Conservation (phyloP, 257 asterid genomes). For the Paraleonurus japonicus region DNA sequence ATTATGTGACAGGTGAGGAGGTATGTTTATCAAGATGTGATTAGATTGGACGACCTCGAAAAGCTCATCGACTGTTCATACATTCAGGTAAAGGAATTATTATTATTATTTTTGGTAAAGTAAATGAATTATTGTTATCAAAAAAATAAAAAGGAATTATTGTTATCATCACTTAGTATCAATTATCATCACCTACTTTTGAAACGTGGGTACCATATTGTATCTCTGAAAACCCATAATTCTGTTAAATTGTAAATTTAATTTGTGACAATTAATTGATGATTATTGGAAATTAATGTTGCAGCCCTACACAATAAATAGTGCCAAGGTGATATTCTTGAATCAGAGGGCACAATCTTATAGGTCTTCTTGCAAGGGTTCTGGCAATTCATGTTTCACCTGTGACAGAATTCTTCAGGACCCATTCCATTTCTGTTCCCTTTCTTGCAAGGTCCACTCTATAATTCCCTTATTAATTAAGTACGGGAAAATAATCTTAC, state of each 20-base stretch:
- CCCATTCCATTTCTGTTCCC: conserved; percentile 81
- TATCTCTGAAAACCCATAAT: conserved; percentile 8
- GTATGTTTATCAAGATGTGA: conserved; percentile 77
- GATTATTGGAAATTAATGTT: background rate
- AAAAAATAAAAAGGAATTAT: too few species aligned
- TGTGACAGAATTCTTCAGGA: conserved; percentile 90
- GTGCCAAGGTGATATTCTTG: conserved; percentile 88
- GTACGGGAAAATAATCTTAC: too few species aligned
- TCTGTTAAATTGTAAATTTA: background rate
- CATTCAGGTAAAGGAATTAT: conserved; percentile 55
- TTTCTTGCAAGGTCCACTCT: conserved; percentile 82
- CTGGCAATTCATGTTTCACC: conserved; percentile 68
- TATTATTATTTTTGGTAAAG: too few species aligned
- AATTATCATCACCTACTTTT: background rate
- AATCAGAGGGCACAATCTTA: conserved; percentile 66
- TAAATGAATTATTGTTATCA: too few species aligned
- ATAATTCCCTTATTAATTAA: too few species aligned
- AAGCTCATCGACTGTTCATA: conserved; percentile 74
- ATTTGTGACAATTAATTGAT: background rate
- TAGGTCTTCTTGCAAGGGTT: conserved; percentile 45
- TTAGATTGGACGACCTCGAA: conserved; percentile 83
- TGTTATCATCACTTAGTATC: background rate
- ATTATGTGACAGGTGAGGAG: conserved; percentile 60
- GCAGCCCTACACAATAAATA: conserved; percentile 90
- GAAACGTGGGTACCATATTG: conserved; percentile 25